Evolutionary conservation across 495 filamentous ascomycete species (phyloP), one percentile per base, ranked within the genome.

Genomic region (Aspergillus homomorphus): DNA sequence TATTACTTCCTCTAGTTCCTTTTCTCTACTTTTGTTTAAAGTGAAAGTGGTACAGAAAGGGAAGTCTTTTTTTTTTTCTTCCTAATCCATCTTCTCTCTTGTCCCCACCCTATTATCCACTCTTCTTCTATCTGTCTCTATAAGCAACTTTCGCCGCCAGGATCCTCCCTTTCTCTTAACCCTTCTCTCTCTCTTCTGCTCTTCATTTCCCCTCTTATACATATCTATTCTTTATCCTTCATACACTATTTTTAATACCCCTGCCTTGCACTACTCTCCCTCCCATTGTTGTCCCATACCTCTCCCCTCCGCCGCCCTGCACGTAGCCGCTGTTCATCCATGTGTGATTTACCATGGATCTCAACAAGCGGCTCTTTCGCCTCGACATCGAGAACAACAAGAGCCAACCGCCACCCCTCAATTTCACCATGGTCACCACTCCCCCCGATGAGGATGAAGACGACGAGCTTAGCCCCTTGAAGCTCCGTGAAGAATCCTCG

Each of bases 321-420:
- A 18, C 19, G 15, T 18, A 51, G 24, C 48, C 48, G n/a, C 48
- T 28, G 23, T 28, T 51, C 22, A 16, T 51, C 22, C 48, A 51
- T 51, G 23, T 18, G 23, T 30, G 48, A 23, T 51, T 23, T 12
- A 26, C 19, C 48, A 51, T 51, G 48, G 48, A 51, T 28, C 23
- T 51, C 48, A 51, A 51, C 23, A 51, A 51, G 48, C 48, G 48
- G 48, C 48, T 51, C 23, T 51, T 51, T 28, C 48, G 23, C 18
- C 48, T 51, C 48, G 48, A 51, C 15, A 51, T 51, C 23, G 48
- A 51, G 48, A 51, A 51, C 23, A 30, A 51, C 23, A 30, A 51
- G 48, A 24, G 3, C 22, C 48, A 30, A 30, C 23, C 48, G 15
- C 48, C 24, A 30, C 23, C 48, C 7, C 48, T 51, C 48, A 51